Evolutionary conservation across 176 grass and related monocot genomes (phyloP).

Genomic region (Carex pumila): DNA sequence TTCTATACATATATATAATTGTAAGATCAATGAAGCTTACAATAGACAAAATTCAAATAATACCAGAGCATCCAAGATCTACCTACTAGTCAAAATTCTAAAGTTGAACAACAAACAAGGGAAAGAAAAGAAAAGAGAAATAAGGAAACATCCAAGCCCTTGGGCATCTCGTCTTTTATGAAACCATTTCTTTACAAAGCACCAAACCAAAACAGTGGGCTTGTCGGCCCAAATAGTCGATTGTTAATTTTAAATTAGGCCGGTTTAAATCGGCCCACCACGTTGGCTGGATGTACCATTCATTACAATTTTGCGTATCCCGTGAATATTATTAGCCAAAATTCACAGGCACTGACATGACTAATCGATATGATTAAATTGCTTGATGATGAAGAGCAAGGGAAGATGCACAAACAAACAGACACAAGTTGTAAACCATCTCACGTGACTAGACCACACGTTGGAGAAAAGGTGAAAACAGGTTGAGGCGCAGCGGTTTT

Average conservation of each 20-base stretch:
- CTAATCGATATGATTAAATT: not conserved
- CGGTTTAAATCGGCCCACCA: not conserved
- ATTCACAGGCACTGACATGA: not conserved
- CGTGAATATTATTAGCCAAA: not conserved
- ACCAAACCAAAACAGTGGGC: constrained; percentile 11
- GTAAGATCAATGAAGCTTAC: not conserved
- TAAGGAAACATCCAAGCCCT: not conserved
- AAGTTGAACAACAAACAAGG: not conserved
- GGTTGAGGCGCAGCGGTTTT: not conserved
- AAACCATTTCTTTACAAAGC: not conserved
- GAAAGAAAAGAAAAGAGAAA: not conserved
- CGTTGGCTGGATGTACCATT: not conserved
- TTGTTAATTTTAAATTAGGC: not conserved
- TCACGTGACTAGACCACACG: not conserved
- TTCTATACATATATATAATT: not conserved
- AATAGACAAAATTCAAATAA: not conserved
- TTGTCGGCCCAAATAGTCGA: not conserved
- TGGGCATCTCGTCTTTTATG: not conserved
- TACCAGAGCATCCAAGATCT: not conserved
- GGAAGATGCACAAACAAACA: not conserved
- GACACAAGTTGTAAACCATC: not conserved
- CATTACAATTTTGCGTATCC: not conserved
- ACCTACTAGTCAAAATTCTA: not conserved
- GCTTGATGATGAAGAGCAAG: not conserved
- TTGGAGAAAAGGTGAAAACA: not conserved